Conservation (phyloP, 306 rosid species). For the Rosa multiflora region DNA sequence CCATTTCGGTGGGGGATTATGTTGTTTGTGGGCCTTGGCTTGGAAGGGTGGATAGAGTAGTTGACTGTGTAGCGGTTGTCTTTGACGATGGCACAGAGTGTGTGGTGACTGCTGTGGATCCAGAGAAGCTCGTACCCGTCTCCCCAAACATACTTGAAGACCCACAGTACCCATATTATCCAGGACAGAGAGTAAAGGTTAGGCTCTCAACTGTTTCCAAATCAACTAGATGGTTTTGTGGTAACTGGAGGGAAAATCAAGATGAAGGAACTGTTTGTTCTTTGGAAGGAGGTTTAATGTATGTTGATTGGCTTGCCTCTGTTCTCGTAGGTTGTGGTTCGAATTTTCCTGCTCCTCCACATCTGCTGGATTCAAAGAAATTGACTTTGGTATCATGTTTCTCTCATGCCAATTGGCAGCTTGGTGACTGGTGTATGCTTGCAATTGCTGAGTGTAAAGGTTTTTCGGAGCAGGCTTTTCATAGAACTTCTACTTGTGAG, state of each 20-base stretch:
- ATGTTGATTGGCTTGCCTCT: conserved; percentile 76
- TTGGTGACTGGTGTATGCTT: conserved; percentile 94
- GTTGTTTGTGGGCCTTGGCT: conserved; percentile 86
- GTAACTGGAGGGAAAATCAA: conserved; percentile 68
- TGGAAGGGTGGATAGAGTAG: conserved; percentile 74
- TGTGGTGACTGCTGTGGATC: conserved; percentile 57
- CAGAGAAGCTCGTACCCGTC: conserved; percentile 60
- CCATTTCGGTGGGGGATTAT: conserved; percentile 78
- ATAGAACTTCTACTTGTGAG: conserved; percentile 32
- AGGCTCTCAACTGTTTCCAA: conserved; percentile 58
- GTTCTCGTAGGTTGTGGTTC: conserved; percentile 43
- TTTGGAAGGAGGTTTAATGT: conserved; percentile 78
- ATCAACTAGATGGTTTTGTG: conserved; percentile 76
- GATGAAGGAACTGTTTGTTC: conserved; percentile 74
- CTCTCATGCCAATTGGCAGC: conserved; percentile 84
- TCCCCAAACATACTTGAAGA: conserved; percentile 72
- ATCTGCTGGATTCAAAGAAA: conserved; percentile 63
- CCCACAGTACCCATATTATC: conserved; percentile 82
- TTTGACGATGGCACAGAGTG: conserved; percentile 78
- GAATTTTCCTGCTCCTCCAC: conserved; percentile 50
- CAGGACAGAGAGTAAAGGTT: conserved; percentile 88
- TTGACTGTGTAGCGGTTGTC: conserved; percentile 62
- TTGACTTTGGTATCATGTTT: conserved; percentile 78
- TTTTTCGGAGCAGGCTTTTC: conserved; percentile 33
- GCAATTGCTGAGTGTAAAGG: conserved; percentile 38